Conservation (phyloP, 805 yeast genomes). For the Wickerhamomyces hampshirensis region DNA sequence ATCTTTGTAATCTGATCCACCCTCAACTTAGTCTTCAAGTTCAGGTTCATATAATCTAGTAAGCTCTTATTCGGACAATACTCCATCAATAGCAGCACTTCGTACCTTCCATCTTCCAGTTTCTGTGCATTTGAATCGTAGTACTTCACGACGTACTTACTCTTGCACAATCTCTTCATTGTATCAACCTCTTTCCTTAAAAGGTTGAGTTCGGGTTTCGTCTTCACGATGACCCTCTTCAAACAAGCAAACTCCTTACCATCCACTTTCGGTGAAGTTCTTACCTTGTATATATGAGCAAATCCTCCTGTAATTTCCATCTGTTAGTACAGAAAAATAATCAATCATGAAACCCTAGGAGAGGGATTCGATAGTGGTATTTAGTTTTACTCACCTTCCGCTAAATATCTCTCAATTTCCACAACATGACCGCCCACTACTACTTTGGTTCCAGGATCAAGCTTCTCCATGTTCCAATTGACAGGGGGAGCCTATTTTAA, state of each 20-base stretch:
- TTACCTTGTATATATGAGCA: constrained; percentile 72
- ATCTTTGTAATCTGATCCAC: constrained; percentile 78
- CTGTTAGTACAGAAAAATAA: constrained; percentile 6
- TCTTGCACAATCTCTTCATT: constrained; percentile 57
- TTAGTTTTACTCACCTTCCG: constrained; percentile 44
- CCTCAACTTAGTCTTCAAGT: constrained; percentile 70
- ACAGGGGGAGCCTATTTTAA: too few relatives aligned
- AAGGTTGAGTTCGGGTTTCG: constrained; percentile 59
- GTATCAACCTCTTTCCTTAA: constrained; percentile 75
- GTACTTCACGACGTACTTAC: constrained; percentile 59
- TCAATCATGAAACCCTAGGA: background rate
- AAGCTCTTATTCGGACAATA: constrained; percentile 83
- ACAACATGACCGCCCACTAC: constrained; percentile 60
- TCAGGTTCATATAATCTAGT: constrained; percentile 85
- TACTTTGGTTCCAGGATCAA: constrained; percentile 46
- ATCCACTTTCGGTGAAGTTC: constrained; percentile 43
- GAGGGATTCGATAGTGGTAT: background rate
- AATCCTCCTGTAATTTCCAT: constrained; percentile 52
- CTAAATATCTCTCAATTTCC: constrained; percentile 49
- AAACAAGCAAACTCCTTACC: constrained; percentile 54
- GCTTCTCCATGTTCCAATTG: constrained; percentile 17
- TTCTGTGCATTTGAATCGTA: constrained; percentile 76
- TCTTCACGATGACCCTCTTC: constrained; percentile 70
- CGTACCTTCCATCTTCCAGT: constrained; percentile 52
- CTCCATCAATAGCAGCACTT: constrained; percentile 90